Percentiles rank a stretch among this genome's conserved stretches.
These are phyloP conservation scores for Sporothrix protearum DNA, from an alignment of 2,329 filamentous ascomycete species.

Conservation along the genomic window DNA sequence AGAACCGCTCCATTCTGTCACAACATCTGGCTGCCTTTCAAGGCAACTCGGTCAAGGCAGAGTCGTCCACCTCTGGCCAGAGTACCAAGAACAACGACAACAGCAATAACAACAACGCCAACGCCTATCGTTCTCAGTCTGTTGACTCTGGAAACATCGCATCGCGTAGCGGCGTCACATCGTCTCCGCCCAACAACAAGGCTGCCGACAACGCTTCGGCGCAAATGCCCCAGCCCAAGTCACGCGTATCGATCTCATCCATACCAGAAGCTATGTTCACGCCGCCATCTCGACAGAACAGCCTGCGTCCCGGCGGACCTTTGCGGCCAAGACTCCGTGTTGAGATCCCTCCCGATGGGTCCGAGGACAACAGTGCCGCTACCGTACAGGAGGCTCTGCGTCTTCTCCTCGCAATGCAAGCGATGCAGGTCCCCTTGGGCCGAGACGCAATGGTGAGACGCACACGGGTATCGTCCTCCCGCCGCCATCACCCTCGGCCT, in stretches of 20 bases:
- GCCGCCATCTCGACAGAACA: conserved; percentile 75
- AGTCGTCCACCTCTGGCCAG: conserved; percentile 24
- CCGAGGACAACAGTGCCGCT: conserved; percentile 65
- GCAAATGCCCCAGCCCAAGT: conserved; percentile 39
- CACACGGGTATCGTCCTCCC: conserved; percentile 71
- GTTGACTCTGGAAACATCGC: conserved; percentile 51
- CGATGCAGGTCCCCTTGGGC: conserved; percentile 55
- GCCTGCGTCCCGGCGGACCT: conserved; percentile 61
- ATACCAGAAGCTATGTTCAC: conserved; percentile 62
- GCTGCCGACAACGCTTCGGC: conserved; percentile 50
- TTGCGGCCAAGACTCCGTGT: conserved; percentile 81
- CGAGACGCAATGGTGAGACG: conserved; percentile 37
- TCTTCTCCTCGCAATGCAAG: conserved; percentile 55
- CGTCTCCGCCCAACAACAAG: conserved; percentile 55
- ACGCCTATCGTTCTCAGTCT: conserved; percentile 54
- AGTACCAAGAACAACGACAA: background rate
- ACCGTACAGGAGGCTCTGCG: conserved; percentile 68
- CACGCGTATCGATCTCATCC: conserved; percentile 55
- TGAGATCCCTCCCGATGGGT: conserved; percentile 89
- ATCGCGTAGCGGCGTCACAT: conserved; percentile 34
- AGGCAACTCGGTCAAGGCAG: conserved; percentile 49
- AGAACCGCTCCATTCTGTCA: conserved; percentile 80
- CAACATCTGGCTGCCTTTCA: conserved; percentile 73
- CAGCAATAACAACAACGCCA: conserved; percentile 31
- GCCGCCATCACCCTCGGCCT: conserved; percentile 86